Conservation (phyloP, 768 basidiomycete genomes). For the Russula abietina region DNA sequence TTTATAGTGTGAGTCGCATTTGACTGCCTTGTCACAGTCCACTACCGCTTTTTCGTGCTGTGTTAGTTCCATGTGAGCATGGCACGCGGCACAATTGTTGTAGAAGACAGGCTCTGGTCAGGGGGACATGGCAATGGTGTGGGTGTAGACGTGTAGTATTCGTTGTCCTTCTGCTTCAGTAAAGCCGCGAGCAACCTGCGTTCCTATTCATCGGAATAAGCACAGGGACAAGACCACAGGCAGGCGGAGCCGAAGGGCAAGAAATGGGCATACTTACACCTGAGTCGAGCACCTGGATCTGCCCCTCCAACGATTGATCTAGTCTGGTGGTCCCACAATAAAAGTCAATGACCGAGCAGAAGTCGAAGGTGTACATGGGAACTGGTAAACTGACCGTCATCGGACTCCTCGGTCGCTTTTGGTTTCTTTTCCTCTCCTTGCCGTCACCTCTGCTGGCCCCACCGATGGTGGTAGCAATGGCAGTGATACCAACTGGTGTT, state of each 20-base stretch:
- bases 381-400: conserved; percentile 24
- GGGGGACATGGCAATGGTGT: conserved; percentile 67
- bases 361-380: background rate
- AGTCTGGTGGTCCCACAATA: conserved; percentile 33
- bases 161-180: conserved; percentile 68
- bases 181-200: conserved; percentile 53
- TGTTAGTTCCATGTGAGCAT: conserved; percentile 85
- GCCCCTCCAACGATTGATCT: conserved; percentile 42
- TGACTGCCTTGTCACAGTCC: conserved; percentile 87
- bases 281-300: conserved; percentile 50
- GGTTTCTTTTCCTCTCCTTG: conserved; percentile 72
- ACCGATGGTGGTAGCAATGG: too few relatives aligned
- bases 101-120: conserved; percentile 89
- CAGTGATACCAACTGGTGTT: too few relatives aligned
- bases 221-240: background rate
- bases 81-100: conserved; percentile 97
- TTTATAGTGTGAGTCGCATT: conserved; percentile 79
- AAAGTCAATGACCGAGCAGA: conserved; percentile 15
- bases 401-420: conserved; percentile 31
- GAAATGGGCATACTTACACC: conserved; percentile 40
- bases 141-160: conserved; percentile 66
- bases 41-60: conserved; percentile 73
- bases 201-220: conserved; percentile 41
- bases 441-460: too few relatives aligned
- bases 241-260: background rate